Conservation (phyloP, 192 early-diverging fungal genomes). For the Coemansia sp. region DNA sequence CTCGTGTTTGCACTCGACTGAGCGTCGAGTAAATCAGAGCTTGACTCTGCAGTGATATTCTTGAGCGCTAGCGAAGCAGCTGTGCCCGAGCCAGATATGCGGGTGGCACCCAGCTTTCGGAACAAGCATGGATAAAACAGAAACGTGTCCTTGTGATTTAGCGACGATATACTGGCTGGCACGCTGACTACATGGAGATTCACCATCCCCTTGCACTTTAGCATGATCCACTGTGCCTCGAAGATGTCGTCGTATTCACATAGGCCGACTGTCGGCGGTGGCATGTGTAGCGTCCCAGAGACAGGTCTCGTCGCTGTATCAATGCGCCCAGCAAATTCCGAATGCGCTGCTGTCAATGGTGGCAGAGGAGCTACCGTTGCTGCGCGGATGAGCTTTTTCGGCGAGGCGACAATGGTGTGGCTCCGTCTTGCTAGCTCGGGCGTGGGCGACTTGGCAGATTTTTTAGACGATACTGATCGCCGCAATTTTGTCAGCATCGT, state of each 20-base stretch:
- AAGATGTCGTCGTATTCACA: constrained; percentile 12
- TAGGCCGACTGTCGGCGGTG: background rate
- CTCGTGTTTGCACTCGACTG: constrained; percentile 1
- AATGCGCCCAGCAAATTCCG: background rate
- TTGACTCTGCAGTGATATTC: background rate
- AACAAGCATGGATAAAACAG: constrained; percentile 48
- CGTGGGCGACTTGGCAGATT: constrained; percentile 2
- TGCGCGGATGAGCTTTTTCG: constrained; percentile 17
- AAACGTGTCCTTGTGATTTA: constrained; percentile 55
- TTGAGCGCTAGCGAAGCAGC: background rate
- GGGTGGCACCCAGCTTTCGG: constrained; percentile 9
- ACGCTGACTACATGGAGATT: constrained; percentile 53
- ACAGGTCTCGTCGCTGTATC: background rate
- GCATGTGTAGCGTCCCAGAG: background rate
- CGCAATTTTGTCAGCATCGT: constrained; percentile 42
- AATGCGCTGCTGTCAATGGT: background rate
- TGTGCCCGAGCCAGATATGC: background rate
- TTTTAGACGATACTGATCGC: constrained; percentile 36
- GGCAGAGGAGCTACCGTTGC: background rate
- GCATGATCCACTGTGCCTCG: constrained; percentile 44
- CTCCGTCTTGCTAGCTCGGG: constrained; percentile 11
- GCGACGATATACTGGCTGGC: constrained; percentile 28
- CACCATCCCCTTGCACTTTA: constrained; percentile 51
- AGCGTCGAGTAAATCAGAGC: background rate
- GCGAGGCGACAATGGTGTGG: constrained; percentile 4